Evolutionary conservation across 2,329 filamentous ascomycete genomes (phyloP).

Genomic region (Penicillium polonicum): DNA sequence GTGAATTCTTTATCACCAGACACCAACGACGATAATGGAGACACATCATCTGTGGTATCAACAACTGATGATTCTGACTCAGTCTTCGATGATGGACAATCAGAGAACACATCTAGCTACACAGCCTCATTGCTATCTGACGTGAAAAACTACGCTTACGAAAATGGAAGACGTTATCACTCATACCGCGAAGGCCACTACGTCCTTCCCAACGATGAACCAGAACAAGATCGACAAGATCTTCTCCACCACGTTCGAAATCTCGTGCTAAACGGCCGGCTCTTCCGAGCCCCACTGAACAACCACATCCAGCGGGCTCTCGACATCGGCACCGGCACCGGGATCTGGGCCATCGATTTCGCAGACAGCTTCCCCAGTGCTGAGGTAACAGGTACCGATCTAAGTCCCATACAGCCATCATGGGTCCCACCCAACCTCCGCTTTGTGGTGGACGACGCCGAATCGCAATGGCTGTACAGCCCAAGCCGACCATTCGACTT

Average conservation of each 20-base stretch:
- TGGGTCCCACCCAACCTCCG: constrained; percentile 40
- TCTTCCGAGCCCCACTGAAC: constrained; percentile 40
- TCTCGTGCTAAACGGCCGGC: constrained; percentile 36
- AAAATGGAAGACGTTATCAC: constrained; percentile 32
- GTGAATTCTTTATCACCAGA: neutral
- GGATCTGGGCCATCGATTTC: constrained; percentile 38
- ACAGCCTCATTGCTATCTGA: constrained; percentile 25
- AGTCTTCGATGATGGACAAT: constrained; percentile 19
- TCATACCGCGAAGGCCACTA: constrained; percentile 32
- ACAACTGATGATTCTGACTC: constrained; percentile 12
- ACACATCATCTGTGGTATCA: constrained; percentile 15
- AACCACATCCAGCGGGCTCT: constrained; percentile 31
- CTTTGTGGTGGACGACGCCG: constrained; percentile 38
- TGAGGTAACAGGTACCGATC: constrained; percentile 48
- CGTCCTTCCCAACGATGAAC: constrained; percentile 37
- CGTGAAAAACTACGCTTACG: constrained; percentile 24
- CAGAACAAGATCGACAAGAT: constrained; percentile 38
- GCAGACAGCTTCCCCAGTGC: constrained; percentile 39
- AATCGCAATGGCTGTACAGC: constrained; percentile 33
- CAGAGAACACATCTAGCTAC: constrained; percentile 20
- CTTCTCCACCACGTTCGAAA: constrained; percentile 40
- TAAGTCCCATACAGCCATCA: constrained; percentile 43
- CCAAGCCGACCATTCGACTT: constrained; percentile 31
- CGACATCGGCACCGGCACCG: constrained; percentile 43
- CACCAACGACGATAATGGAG: neutral